Conservation (phyloP, 805 yeast genomes). For the Kodamaea jinghongensis region DNA sequence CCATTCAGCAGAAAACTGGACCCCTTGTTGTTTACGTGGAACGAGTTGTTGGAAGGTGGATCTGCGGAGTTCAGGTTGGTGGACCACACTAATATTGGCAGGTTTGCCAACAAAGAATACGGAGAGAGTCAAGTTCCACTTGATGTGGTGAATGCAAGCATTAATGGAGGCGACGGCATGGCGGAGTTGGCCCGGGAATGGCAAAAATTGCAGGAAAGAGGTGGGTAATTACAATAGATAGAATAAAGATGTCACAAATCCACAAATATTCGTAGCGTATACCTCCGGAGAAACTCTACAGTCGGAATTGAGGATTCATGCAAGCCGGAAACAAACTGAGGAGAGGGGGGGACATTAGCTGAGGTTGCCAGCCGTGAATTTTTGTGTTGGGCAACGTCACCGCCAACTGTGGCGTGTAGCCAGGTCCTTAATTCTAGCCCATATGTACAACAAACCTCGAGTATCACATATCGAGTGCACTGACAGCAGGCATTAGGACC, state of each 20-base stretch:
- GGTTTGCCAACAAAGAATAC: constrained; percentile 79
- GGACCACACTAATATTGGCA: constrained; percentile 62
- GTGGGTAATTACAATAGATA: neutral
- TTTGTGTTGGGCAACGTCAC: too few relatives aligned
- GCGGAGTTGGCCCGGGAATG: constrained; percentile 65
- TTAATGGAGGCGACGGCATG: constrained; percentile 60
- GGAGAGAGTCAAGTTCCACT: constrained; percentile 89
- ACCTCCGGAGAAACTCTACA: too few relatives aligned
- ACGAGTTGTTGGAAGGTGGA: constrained; percentile 53
- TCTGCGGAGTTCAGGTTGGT: constrained; percentile 62
- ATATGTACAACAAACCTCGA: too few relatives aligned
- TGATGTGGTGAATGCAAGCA: constrained; percentile 83
- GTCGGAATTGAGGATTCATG: too few relatives aligned
- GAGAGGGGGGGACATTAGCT: too few relatives aligned
- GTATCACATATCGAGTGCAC: too few relatives aligned
- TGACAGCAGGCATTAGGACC: too few relatives aligned
- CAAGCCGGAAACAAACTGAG: too few relatives aligned
- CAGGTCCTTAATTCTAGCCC: too few relatives aligned
- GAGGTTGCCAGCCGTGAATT: too few relatives aligned
- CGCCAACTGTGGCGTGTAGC: too few relatives aligned
- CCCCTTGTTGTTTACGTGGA: constrained; percentile 78
- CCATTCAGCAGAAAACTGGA: constrained; percentile 82
- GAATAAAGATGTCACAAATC: constrained; percentile 2
- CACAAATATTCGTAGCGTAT: too few relatives aligned
- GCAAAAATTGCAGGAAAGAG: constrained; percentile 23